Evolutionary conservation across 305 asterid species (phyloP).

Genomic region (Fraxinus dipetala): DNA sequence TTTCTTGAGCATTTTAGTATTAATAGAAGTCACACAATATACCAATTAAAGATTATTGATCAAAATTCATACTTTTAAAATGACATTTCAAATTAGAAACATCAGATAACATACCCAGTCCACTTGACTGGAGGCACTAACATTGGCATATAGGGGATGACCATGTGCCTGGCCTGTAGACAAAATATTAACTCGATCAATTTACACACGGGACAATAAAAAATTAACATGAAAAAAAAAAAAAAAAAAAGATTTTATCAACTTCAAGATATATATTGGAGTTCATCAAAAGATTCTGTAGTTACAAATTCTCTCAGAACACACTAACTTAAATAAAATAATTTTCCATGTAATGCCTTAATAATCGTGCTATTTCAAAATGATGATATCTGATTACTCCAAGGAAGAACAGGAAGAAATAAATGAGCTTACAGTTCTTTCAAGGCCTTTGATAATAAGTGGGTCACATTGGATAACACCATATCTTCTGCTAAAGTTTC

Average conservation of each 20-base stretch:
- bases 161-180: constrained; percentile 88
- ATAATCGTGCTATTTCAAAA: constrained; percentile 15
- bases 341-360: constrained; percentile 14
- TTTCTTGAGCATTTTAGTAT: background rate
- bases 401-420: constrained; percentile 4
- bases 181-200: constrained; percentile 17
- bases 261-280: background rate
- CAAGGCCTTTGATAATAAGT: constrained; percentile 78
- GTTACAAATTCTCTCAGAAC: constrained; percentile 13
- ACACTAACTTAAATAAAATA: constrained; percentile 5
- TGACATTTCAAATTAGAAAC: constrained; percentile 9
- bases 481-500: constrained; percentile 65
- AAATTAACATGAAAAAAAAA: background rate
- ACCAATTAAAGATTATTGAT: background rate
- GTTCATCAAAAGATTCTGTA: constrained; percentile 12
- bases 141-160: constrained; percentile 98
- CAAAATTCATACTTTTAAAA: background rate
- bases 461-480: constrained; percentile 89
- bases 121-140: constrained; percentile 88
- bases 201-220: constrained; percentile 10
- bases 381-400: constrained; percentile 9
- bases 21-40: background rate
- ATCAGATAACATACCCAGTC: constrained; percentile 63
- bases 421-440: constrained; percentile 62
- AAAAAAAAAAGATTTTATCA: no score